Percentiles rank a stretch among this genome's conserved stretches.
Evolutionary conservation across 129 eudicot genomes (phyloP).

Genomic region (Flaveria trinervia): DNA sequence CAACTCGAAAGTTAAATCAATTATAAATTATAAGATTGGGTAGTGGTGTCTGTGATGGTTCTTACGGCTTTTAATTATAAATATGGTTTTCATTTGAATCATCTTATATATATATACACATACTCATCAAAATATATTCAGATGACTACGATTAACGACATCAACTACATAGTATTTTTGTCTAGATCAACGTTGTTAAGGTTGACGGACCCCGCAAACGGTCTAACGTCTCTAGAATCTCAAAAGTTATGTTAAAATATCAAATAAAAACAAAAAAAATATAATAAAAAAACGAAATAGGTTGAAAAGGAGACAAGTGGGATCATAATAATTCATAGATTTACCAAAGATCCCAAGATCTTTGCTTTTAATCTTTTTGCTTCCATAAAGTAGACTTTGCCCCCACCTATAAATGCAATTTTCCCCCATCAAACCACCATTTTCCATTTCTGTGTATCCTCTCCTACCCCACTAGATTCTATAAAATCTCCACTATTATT

Average conservation of each 20-base stretch:
- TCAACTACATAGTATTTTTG: too few species aligned
- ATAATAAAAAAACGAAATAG: neutral
- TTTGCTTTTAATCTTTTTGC: slow-evolving; percentile 35
- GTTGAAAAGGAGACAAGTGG: slow-evolving; percentile 34
- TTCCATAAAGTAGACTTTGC: slow-evolving; percentile 40
- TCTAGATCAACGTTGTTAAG: too few species aligned
- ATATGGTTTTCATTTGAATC: too few species aligned
- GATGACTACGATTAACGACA: too few species aligned
- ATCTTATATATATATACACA: too few species aligned
- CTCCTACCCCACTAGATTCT: slow-evolving; percentile 36
- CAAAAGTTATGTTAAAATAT: too few species aligned
- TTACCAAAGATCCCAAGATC: slow-evolving; percentile 38
- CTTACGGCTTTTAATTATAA: too few species aligned
- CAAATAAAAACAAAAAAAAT: neutral
- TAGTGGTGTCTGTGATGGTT: too few species aligned
- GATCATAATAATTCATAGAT: slow-evolving; percentile 35
- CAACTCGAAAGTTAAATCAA: too few species aligned
- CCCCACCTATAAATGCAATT: slow-evolving; percentile 41
- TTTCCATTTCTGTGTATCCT: slow-evolving; percentile 30
- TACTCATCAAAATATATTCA: too few species aligned
- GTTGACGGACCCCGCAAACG: too few species aligned
- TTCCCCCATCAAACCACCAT: slow-evolving; percentile 28
- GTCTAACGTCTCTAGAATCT: neutral
- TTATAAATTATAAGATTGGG: too few species aligned
- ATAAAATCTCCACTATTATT: slow-evolving; percentile 6